These are phyloP conservation scores for Fraxinus nigra DNA, from an alignment of 305 asterid genomes.

Conservation along the genomic window DNA sequence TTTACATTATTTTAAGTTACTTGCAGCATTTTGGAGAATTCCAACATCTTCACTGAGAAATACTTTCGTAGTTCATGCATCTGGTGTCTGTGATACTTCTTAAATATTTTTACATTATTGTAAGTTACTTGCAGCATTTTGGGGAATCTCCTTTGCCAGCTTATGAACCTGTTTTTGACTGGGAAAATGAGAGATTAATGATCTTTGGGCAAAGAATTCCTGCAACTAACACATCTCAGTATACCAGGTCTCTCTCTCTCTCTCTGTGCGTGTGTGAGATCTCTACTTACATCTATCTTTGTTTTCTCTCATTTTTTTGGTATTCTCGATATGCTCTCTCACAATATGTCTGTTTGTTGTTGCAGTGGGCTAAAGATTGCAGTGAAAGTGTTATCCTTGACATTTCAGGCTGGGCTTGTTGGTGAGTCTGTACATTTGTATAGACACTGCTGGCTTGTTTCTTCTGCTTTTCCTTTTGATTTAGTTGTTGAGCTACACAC, in stretches of 20 bases:
- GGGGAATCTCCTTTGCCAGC: constrained; percentile 96
- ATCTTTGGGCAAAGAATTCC: constrained; percentile 96
- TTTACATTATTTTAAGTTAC: constrained; percentile 22
- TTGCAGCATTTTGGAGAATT: constrained; percentile 94
- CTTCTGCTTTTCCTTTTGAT: constrained; percentile 18
- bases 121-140: constrained; percentile 74
- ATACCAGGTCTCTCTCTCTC: constrained; percentile 62
- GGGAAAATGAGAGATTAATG: constrained; percentile 91
- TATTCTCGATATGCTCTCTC: background rate
- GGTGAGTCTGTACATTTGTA: constrained; percentile 68
- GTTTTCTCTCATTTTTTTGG: constrained; percentile 12
- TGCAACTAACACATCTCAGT: constrained; percentile 70
- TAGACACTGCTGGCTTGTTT: constrained; percentile 13
- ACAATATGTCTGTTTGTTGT: constrained; percentile 30
- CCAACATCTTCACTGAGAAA: constrained; percentile 43
- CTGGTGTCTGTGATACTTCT: constrained; percentile 7
- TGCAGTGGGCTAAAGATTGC: constrained; percentile 96
- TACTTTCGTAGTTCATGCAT: constrained; percentile 8
- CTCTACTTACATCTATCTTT: constrained; percentile 9
- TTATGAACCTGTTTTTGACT: constrained; percentile 96
- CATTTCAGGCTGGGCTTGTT: constrained; percentile 92
- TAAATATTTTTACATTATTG: constrained; percentile 14
- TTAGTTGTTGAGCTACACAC: constrained; percentile 17
- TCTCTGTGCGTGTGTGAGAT: constrained; percentile 10
- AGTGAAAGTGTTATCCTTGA: constrained; percentile 85